phyloP scores from a whole-genome alignment of 2,329 filamentous ascomycete species.

The Sporothrix luriei region DNA sequence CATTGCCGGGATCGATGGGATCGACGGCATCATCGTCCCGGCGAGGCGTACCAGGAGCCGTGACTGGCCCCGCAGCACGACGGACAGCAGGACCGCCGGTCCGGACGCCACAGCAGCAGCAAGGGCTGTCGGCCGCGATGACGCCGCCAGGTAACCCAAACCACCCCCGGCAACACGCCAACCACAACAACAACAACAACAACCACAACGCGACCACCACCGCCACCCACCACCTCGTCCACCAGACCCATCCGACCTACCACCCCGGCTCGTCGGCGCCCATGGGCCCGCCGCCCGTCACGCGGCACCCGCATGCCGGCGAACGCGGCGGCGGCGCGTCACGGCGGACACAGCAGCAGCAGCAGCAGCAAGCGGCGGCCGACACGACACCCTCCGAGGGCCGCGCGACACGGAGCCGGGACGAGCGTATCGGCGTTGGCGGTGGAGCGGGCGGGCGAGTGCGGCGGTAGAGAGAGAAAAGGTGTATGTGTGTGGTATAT shows the following conservation, averaged over 20 bases:
- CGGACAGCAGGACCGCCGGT: neutral
- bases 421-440: constrained; percentile 41
- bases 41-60: neutral
- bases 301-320: constrained; percentile 23
- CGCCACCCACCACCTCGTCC: constrained; percentile 23
- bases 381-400: constrained; percentile 38
- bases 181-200: neutral
- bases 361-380: constrained; percentile 16
- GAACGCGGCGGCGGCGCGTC: neutral
- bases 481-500: neutral
- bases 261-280: constrained; percentile 33
- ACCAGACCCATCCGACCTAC: constrained; percentile 28
- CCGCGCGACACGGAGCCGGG: constrained; percentile 40
- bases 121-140: constrained; percentile 26
- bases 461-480: neutral
- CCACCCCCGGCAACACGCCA: neutral
- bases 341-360: constrained; percentile 23
- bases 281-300: constrained; percentile 31
- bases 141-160: constrained; percentile 28
- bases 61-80: neutral
- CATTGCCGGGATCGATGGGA: neutral
- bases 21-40: neutral
- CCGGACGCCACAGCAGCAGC: constrained; percentile 28
- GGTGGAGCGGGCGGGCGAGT: constrained; percentile 29
- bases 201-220: constrained; percentile 11